phyloP scores from a whole-genome alignment of 495 filamentous ascomycete genomes.

The Venustampulla echinocandica region DNA sequence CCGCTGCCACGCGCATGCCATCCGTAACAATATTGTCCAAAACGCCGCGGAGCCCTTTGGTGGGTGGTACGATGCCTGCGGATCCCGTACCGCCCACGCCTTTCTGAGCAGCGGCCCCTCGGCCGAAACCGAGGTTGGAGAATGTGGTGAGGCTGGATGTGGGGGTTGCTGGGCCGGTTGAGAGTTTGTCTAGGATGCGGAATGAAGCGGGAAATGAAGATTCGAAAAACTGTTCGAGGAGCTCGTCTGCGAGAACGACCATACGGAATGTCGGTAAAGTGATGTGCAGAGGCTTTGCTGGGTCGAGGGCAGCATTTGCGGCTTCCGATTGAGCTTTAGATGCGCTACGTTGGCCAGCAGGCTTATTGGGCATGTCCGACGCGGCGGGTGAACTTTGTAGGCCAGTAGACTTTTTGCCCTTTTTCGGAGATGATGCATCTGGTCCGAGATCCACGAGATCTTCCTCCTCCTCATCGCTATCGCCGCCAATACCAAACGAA shows the following conservation, averaged over 20 bases:
- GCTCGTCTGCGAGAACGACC: constrained; percentile 93
- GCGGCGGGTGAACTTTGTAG: constrained; percentile 7
- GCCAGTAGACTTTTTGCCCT: constrained; percentile 16
- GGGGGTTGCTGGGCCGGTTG: constrained; percentile 28
- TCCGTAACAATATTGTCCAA: constrained; percentile 95
- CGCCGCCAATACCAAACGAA: constrained; percentile 73
- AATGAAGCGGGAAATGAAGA: constrained; percentile 61
- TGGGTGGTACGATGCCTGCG: constrained; percentile 38
- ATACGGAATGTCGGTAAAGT: constrained; percentile 97
- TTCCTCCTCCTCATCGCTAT: constrained; percentile 52
- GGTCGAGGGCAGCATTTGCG: constrained; percentile 86
- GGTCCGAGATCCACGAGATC: constrained; percentile 54
- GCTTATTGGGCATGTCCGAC: not conserved
- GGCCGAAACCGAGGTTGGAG: constrained; percentile 53
- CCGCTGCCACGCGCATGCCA: constrained; percentile 87
- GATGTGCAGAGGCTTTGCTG: constrained; percentile 85
- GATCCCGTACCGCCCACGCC: constrained; percentile 28
- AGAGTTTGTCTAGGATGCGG: constrained; percentile 41
- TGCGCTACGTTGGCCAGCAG: constrained; percentile 25
- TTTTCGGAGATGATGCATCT: constrained; percentile 4
- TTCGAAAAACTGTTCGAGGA: constrained; percentile 94
- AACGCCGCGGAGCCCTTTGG: constrained; percentile 80
- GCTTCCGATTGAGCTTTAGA: constrained; percentile 48
- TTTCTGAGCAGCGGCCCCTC: constrained; percentile 28
- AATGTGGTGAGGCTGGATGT: constrained; percentile 70